Conservation (phyloP, 345 rosid genomes). For the Abelmoschus esculentus region DNA sequence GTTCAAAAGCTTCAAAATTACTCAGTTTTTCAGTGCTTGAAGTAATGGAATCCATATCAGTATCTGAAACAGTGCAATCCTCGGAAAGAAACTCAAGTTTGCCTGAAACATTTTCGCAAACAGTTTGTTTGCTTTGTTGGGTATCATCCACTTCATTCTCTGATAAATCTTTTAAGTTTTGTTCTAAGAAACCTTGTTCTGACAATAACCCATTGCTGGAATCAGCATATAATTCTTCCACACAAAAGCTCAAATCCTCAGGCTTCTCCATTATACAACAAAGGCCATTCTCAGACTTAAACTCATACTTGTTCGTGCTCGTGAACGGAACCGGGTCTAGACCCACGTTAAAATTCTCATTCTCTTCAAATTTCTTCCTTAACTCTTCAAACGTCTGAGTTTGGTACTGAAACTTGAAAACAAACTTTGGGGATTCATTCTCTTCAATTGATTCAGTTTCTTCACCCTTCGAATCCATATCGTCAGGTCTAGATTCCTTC, state of each 20-base stretch:
- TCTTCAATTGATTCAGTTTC: conserved; percentile 13
- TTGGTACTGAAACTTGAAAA: conserved; percentile 69
- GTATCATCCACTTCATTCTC: conserved; percentile 8
- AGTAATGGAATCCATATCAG: conserved; percentile 44
- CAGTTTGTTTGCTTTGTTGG: background rate
- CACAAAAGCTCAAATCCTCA: conserved; percentile 31
- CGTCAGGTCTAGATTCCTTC: conserved; percentile 9
- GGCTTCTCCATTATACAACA: conserved; percentile 36
- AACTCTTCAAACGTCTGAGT: conserved; percentile 43
- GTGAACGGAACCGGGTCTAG: conserved; percentile 19
- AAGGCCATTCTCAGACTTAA: conserved; percentile 24
- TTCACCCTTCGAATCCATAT: conserved; percentile 8
- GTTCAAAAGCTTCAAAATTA: conserved; percentile 31
- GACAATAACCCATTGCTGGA: conserved; percentile 11
- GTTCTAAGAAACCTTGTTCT: background rate
- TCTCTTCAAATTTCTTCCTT: conserved; percentile 18
- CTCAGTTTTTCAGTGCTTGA: conserved; percentile 39
- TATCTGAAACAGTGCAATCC: conserved; percentile 25
- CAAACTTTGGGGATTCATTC: conserved; percentile 34
- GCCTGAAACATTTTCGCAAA: conserved; percentile 8
- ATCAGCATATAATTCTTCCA: conserved; percentile 28
- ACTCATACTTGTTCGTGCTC: conserved; percentile 34
- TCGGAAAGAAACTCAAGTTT: conserved; percentile 34
- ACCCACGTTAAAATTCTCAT: conserved; percentile 7
- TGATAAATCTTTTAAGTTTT: conserved; percentile 9